Evolutionary conservation across 495 filamentous ascomycete species (phyloP), one percentile per base, ranked within the genome.

Genomic region (Durotheca rogersii): DNA sequence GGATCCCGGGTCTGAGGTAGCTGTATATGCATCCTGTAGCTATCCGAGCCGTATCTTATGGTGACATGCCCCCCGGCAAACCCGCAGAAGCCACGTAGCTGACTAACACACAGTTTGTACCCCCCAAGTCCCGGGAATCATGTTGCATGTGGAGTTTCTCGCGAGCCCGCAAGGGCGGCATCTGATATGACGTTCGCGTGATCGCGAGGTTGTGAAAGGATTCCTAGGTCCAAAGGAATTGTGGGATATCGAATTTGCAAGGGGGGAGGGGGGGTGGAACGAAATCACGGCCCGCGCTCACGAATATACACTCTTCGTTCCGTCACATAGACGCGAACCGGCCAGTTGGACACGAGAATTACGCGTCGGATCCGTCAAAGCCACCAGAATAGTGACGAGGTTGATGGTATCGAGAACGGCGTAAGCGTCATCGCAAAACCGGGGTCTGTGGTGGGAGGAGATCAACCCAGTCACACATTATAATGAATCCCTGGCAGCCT

Each of bases 1-100:
- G 33, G 14, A 12, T 37, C 11, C 37, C 39, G 51, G n/a, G 39
- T 43, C 51, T 39, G 51, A 54, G 11, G 41, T 20, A 48, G 37
- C n/a, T n/a, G n/a, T 16, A 43, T 36, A 20, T 48, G 39, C 39
- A 31, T 25, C 6, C 51, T 54, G 51, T 25, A 20, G 37, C 23
- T 48, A 54, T 16, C 51, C 51, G 51, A 43, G 38, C 14, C 31
- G 31, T 29, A 53, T 40, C 41, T 40, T 34, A 47, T 20, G 47
- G 41, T 17, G 23, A 12, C 27, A 14, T 38, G 15, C 10, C 19
- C 35, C 34, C 41, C 23, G 23, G 14, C 42, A 53, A 53, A 47
- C 42, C 36, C 36, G 16, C 16, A 31, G 14, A 21, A 47, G 51
- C 51, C 51, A 54, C 51, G 51, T 54, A 54, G 7, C 29, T 47